These are phyloP conservation scores for Xylaria sp. DNA, from an alignment of 495 filamentous ascomycete species.

Conservation along the genomic window DNA sequence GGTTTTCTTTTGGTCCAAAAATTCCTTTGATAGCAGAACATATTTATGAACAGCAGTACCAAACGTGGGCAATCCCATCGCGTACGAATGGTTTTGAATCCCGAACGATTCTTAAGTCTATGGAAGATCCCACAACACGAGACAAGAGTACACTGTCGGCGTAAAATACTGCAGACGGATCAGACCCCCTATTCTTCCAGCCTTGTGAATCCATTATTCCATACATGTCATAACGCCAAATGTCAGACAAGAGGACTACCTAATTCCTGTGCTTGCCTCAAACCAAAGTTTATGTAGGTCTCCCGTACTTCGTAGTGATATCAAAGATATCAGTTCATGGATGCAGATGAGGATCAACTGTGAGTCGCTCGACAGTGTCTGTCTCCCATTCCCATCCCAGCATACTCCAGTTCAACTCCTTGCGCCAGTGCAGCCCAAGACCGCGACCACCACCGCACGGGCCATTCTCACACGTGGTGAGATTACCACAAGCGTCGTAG, in stretches of 20 bases:
- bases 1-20: constrained; percentile 5
- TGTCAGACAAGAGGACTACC: constrained; percentile 51
- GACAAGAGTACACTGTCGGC: not conserved
- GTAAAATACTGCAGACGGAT: constrained; percentile 5
- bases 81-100: not conserved
- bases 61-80: not conserved
- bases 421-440: constrained; percentile 90
- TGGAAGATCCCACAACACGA: not conserved
- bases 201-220: constrained; percentile 20
- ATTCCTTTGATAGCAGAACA: not conserved
- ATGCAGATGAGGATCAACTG: constrained; percentile 47
- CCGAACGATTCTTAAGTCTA: not conserved
- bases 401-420: constrained; percentile 92
- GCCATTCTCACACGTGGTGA: constrained; percentile 36
- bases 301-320: constrained; percentile 17
- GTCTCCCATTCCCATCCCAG: constrained; percentile 81
- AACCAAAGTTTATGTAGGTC: constrained; percentile 38
- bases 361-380: constrained; percentile 42
- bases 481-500: constrained; percentile 35
- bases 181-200: not conserved
- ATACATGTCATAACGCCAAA: constrained; percentile 35
- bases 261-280: constrained; percentile 53
- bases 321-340: constrained; percentile 37
- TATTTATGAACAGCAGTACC: not conserved
- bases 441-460: constrained; percentile 57